Evolutionary conservation across 2,329 filamentous ascomycete species (phyloP).

Genomic region (Colletotrichum trifolii): DNA sequence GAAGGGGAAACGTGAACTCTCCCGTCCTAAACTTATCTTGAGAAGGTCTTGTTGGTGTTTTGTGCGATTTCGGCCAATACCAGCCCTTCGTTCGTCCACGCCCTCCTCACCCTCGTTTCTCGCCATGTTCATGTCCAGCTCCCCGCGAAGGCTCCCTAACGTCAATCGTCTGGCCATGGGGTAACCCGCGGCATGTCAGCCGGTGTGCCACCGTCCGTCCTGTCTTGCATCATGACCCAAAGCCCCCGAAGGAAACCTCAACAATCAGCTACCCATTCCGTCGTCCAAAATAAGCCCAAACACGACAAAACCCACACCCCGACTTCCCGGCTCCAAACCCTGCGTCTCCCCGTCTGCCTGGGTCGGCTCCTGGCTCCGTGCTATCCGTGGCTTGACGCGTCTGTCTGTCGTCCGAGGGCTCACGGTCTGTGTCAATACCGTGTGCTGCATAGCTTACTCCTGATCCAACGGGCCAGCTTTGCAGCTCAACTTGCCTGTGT

Average conservation of each 20-base stretch:
- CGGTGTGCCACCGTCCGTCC: slow-evolving; percentile 7
- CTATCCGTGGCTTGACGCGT: slow-evolving; percentile 6
- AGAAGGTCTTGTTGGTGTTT: slow-evolving; percentile 5
- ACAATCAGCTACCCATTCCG: slow-evolving; percentile 17
- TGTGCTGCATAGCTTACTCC: background rate
- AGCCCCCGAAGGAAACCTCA: slow-evolving; percentile 20
- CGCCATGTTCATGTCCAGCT: slow-evolving; percentile 10
- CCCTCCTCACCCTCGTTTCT: slow-evolving; percentile 6
- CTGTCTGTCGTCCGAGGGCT: slow-evolving; percentile 10
- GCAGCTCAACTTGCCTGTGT: no score
- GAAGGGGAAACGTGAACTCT: background rate
- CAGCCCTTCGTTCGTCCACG: slow-evolving; percentile 22
- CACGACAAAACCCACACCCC: slow-evolving; percentile 19
- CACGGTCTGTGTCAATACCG: slow-evolving; percentile 4
- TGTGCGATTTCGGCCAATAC: slow-evolving; percentile 12
- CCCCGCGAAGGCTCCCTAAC: slow-evolving; percentile 14
- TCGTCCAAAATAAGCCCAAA: slow-evolving; percentile 33
- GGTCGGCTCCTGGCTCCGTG: slow-evolving; percentile 17
- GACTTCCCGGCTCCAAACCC: slow-evolving; percentile 17
- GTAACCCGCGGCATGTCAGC: slow-evolving; percentile 8
- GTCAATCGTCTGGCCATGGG: slow-evolving; percentile 18
- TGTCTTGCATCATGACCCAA: background rate
- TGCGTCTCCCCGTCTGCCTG: slow-evolving; percentile 28
- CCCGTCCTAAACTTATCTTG: background rate
- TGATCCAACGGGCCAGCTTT: no score